A percentile compares a stretch with the other conserved stretches of the same genome.
Evolutionary conservation across 2,329 filamentous ascomycete species (phyloP).

Genomic region (Microsporum canis): DNA sequence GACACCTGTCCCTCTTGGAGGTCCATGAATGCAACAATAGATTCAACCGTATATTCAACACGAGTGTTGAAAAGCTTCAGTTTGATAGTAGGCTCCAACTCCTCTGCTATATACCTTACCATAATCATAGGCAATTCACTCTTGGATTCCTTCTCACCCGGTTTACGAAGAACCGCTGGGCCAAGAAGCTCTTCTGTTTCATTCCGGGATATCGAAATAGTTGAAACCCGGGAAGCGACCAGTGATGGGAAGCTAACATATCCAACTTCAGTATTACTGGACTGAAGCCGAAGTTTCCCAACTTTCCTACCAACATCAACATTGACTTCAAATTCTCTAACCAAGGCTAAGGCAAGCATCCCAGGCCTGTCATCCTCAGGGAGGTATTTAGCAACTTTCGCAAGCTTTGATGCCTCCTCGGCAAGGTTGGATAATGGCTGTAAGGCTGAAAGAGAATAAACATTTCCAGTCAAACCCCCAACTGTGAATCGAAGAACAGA

Average conservation of each 20-base stretch:
- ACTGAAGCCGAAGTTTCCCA: conserved; percentile 50
- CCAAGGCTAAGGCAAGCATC: conserved; percentile 58
- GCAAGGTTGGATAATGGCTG: conserved; percentile 58
- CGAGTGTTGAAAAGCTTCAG: conserved; percentile 74
- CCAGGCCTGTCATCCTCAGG: conserved; percentile 92
- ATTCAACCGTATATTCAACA: conserved; percentile 80
- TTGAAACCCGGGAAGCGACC: conserved; percentile 62
- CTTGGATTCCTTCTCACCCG: conserved; percentile 17
- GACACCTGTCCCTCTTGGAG: conserved; percentile 57
- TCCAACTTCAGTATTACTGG: conserved; percentile 56
- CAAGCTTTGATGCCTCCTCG: conserved; percentile 69
- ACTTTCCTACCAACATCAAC: conserved; percentile 57
- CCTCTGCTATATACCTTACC: conserved; percentile 81
- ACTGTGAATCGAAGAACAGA: conserved; percentile 63
- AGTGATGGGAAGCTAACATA: conserved; percentile 79
- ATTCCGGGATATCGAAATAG: conserved; percentile 53
- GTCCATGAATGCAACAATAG: conserved; percentile 66
- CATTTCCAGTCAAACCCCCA: conserved; percentile 50
- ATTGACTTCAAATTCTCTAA: conserved; percentile 52
- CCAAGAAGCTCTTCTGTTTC: conserved; percentile 60
- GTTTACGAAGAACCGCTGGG: conserved; percentile 39
- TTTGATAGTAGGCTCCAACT: conserved; percentile 84
- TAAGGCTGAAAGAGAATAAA: conserved; percentile 55
- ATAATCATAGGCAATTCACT: conserved; percentile 55
- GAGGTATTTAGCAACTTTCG: conserved; percentile 83